Conservation (phyloP, 345 rosid species). For the Rubroshorea leprosula region DNA sequence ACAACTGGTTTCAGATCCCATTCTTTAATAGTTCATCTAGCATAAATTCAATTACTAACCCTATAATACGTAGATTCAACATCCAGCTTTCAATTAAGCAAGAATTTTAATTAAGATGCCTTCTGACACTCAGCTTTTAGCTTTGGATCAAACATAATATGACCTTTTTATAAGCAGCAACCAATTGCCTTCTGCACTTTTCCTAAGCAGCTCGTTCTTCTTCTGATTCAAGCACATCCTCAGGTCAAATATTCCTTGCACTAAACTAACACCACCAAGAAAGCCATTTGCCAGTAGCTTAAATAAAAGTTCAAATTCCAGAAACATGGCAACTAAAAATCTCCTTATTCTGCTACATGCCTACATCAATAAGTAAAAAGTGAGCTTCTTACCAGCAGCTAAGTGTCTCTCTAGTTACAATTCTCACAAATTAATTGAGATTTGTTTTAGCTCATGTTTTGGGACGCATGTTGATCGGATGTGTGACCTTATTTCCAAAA, state of each 20-base stretch:
- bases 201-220: constrained; percentile 74
- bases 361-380: neutral
- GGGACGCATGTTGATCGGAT: neutral
- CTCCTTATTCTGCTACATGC: no score
- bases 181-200: constrained; percentile 46
- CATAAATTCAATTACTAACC: no score
- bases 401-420: neutral
- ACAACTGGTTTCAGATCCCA: no score
- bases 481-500: neutral
- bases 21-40: no score
- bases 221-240: constrained; percentile 70
- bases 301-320: neutral
- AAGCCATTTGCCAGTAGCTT: neutral
- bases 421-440: neutral
- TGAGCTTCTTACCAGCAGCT: no score
- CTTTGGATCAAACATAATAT: constrained; percentile 60
- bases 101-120: constrained; percentile 32
- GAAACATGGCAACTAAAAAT: neutral
- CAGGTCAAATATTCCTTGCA: constrained; percentile 71
- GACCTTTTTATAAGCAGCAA: constrained; percentile 65
- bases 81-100: neutral
- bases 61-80: no score
- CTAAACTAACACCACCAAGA: constrained; percentile 62
- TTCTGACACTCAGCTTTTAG: constrained; percentile 72
- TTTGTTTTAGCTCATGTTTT: neutral